These are phyloP conservation scores for Brassica incana DNA, from an alignment of 345 rosid species.

Conservation along the genomic window DNA sequence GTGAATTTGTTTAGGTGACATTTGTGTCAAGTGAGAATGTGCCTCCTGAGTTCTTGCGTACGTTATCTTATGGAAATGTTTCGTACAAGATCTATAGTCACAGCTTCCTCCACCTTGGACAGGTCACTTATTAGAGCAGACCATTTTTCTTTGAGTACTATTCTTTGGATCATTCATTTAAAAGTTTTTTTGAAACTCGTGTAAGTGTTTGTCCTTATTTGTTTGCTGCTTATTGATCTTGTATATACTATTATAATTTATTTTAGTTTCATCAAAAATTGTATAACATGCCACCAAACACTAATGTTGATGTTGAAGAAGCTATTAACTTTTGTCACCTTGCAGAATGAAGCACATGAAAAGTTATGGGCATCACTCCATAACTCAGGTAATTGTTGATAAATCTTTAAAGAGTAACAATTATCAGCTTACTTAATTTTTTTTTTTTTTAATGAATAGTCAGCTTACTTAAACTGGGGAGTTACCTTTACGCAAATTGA, in stretches of 20 bases:
- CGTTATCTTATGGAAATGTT: slow-evolving; percentile 55
- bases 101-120: slow-evolving; percentile 89
- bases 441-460: too few species aligned
- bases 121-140: slow-evolving; percentile 47
- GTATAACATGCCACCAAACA: slow-evolving; percentile 5
- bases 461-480: neutral
- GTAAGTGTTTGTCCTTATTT: neutral
- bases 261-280: neutral
- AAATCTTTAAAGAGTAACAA: neutral
- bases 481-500: neutral
- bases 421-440: neutral
- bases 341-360: slow-evolving; percentile 79
- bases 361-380: slow-evolving; percentile 58
- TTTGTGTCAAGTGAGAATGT: slow-evolving; percentile 52
- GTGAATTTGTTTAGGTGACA: slow-evolving; percentile 23
- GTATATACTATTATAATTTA: neutral
- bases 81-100: slow-evolving; percentile 85
- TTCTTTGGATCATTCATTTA: neutral
- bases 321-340: slow-evolving; percentile 31
- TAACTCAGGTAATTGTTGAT: slow-evolving; percentile 41
- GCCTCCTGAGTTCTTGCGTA: slow-evolving; percentile 68
- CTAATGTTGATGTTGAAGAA: neutral
- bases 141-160: neutral
- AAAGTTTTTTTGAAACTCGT: neutral
- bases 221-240: slow-evolving; percentile 18